Percentiles rank a stretch among this genome's conserved stretches.
phyloP scores from a whole-genome alignment of 2,329 filamentous ascomycete species.

The Chaetomium sp. region DNA sequence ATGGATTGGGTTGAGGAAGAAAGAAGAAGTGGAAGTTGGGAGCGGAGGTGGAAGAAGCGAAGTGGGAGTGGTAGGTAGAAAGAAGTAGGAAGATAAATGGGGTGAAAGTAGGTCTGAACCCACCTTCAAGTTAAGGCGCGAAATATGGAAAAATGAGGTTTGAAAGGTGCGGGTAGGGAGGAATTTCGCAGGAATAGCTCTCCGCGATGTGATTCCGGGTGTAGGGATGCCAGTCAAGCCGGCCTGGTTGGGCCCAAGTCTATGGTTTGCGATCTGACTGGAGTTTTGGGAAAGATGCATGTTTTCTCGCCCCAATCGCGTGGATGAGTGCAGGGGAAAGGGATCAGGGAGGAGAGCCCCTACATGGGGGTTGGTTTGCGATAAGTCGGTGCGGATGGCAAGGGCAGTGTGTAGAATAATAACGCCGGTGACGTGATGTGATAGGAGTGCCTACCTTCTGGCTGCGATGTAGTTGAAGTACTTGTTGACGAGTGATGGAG shows the following conservation, averaged over 20 bases:
- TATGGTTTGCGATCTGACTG: constrained; percentile 2
- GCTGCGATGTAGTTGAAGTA: neutral
- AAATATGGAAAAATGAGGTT: neutral
- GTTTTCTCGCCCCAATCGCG: neutral
- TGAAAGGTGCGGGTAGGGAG: neutral
- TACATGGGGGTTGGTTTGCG: neutral
- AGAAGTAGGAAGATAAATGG: too few species aligned
- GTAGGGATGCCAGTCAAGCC: neutral
- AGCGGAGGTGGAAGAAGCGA: neutral
- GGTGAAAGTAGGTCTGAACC: neutral
- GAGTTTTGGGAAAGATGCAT: neutral
- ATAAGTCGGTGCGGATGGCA: neutral
- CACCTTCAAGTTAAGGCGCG: neutral
- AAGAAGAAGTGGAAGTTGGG: neutral
- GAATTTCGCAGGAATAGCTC: neutral
- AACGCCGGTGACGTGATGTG: neutral
- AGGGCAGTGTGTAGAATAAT: neutral
- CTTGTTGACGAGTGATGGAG: constrained; percentile 1
- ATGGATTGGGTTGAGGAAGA: neutral
- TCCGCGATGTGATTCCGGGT: neutral
- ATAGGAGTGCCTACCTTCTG: neutral
- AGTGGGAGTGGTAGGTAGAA: neutral
- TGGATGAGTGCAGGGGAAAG: neutral
- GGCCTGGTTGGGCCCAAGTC: constrained; percentile 1
- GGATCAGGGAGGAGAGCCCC: neutral